Percentiles rank a stretch among this genome's conserved stretches.
Evolutionary conservation across 2,329 filamentous ascomycete species (phyloP).

Genomic region (Calonectria hawksworthii): DNA sequence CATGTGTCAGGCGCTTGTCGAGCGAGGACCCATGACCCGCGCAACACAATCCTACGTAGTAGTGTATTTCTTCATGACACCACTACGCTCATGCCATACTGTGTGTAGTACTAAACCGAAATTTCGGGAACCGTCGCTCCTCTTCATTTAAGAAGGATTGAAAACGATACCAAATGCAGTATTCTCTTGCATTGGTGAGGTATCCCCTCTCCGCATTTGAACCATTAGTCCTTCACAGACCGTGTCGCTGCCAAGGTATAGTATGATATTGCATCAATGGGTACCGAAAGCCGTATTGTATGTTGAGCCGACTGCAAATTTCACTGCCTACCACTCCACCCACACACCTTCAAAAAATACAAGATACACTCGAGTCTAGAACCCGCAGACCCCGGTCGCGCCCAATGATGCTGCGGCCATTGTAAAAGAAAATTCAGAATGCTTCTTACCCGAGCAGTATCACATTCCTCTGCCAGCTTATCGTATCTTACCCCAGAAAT

Average conservation of each 20-base stretch:
- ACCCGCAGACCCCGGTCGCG: background rate
- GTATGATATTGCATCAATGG: no score
- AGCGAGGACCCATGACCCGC: conserved; percentile 23
- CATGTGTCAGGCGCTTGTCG: conserved; percentile 29
- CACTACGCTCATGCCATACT: conserved; percentile 1
- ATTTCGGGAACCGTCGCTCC: background rate
- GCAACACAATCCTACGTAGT: background rate
- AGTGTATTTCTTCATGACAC: conserved; percentile 16
- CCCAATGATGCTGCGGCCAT: background rate
- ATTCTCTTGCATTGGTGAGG: background rate
- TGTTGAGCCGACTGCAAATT: background rate
- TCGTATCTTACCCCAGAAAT: background rate
- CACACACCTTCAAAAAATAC: background rate
- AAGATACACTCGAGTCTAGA: conserved; percentile 9
- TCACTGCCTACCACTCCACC: background rate
- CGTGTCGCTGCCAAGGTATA: background rate
- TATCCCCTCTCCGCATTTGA: background rate
- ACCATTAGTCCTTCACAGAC: background rate
- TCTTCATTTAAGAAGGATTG: background rate
- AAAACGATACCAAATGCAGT: background rate
- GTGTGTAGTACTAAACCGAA: background rate
- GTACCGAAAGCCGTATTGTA: background rate
- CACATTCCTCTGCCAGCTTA: background rate
- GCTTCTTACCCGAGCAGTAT: background rate
- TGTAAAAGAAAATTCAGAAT: background rate